Evolutionary conservation across 2,329 filamentous ascomycete genomes (phyloP).

Genomic region (Cladosporium sp.): DNA sequence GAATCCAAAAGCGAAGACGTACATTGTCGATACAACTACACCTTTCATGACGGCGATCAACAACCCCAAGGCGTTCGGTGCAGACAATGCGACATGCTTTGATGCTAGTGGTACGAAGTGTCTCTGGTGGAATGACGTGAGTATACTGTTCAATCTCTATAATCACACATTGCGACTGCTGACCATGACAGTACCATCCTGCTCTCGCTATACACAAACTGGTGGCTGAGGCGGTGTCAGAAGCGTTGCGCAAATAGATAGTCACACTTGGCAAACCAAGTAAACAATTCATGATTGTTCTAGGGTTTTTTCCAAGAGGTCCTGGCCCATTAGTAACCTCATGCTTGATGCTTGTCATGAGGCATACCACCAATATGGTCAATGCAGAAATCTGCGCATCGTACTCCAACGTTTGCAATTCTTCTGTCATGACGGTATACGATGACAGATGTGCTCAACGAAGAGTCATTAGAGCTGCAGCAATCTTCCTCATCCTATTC

Average conservation of each 20-base stretch:
- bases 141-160: neutral
- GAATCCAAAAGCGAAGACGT: neutral
- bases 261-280: neutral
- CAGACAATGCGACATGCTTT: slow-evolving; percentile 3
- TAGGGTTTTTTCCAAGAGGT: too few species aligned
- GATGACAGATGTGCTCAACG: too few species aligned
- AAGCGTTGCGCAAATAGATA: neutral
- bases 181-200: neutral
- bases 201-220: neutral
- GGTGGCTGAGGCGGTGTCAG: neutral
- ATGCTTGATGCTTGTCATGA: too few species aligned
- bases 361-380: too few species aligned
- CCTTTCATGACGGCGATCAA: neutral
- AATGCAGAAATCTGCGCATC: too few species aligned
- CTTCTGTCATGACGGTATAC: too few species aligned
- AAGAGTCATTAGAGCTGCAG: too few species aligned
- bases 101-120: slow-evolving; percentile 1
- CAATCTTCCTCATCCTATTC: too few species aligned
- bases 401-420: too few species aligned
- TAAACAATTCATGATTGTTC: too few species aligned
- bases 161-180: neutral
- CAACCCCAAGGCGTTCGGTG: neutral
- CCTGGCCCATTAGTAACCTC: too few species aligned
- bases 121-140: slow-evolving; percentile 10
- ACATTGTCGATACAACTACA: neutral